These are phyloP conservation scores for Rutidosis leptorrhynchoides DNA, from an alignment of 129 eudicot species.

Conservation along the genomic window DNA sequence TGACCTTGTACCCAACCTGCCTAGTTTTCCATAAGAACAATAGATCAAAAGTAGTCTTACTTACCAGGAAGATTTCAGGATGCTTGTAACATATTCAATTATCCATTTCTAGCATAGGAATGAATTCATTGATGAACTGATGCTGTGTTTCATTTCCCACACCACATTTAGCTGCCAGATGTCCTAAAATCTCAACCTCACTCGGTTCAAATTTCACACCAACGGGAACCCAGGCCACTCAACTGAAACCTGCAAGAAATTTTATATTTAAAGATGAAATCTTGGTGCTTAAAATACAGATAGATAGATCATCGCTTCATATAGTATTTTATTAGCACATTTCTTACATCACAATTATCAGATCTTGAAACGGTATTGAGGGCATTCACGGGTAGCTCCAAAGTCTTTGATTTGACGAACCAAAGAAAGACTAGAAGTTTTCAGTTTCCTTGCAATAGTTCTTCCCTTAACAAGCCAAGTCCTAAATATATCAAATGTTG, in stretches of 20 bases:
- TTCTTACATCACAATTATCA: slow-evolving; percentile 80
- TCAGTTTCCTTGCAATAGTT: slow-evolving; percentile 72
- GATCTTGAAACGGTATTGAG: slow-evolving; percentile 59
- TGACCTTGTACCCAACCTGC: not conserved
- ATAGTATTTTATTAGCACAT: slow-evolving; percentile 17
- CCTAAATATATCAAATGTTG: slow-evolving; percentile 38
- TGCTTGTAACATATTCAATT: slow-evolving; percentile 82
- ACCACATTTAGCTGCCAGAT: slow-evolving; percentile 74
- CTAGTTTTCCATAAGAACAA: not conserved
- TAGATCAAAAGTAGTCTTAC: slow-evolving; percentile 17
- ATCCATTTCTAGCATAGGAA: slow-evolving; percentile 66
- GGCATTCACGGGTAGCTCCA: slow-evolving; percentile 76
- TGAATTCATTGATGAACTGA: slow-evolving; percentile 72
- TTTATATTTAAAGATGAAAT: not conserved
- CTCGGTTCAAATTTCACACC: slow-evolving; percentile 96
- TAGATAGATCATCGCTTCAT: slow-evolving; percentile 11
- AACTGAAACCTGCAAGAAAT: slow-evolving; percentile 47
- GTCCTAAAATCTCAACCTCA: slow-evolving; percentile 72
- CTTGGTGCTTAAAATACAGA: not conserved
- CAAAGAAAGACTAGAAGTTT: slow-evolving; percentile 46
- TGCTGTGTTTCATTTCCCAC: slow-evolving; percentile 50
- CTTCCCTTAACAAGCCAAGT: slow-evolving; percentile 68
- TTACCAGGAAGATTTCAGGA: slow-evolving; percentile 91
- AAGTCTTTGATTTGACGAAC: slow-evolving; percentile 60
- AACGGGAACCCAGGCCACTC: slow-evolving; percentile 93